A percentile compares a stretch with the other conserved stretches of the same genome.
phyloP scores from a whole-genome alignment of 192 early-diverging fungal genomes.

The Pilaira anomala region DNA sequence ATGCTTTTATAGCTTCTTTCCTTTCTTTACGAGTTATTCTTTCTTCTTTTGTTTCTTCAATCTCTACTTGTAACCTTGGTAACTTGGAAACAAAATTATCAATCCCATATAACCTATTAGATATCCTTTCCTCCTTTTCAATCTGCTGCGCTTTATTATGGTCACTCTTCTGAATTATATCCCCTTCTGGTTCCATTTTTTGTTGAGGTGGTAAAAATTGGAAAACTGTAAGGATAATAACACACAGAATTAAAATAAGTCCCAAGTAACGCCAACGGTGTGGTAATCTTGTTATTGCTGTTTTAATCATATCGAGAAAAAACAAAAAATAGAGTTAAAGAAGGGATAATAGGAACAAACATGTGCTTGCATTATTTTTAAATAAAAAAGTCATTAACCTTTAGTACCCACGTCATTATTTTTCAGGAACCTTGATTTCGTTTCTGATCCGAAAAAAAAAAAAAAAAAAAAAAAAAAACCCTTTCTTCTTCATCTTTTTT shows the following conservation, averaged over 20 bases:
- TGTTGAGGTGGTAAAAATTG: not conserved
- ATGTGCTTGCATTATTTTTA: too few species aligned
- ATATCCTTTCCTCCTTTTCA: too few species aligned
- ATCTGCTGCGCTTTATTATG: too few species aligned
- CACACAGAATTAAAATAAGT: not conserved
- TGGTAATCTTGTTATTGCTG: not conserved
- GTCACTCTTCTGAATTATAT: too few species aligned
- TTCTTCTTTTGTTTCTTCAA: constrained; percentile 2
- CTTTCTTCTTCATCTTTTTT: too few species aligned
- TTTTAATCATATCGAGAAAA: not conserved
- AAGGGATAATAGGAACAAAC: not conserved
- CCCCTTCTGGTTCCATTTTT: too few species aligned
- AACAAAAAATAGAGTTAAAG: not conserved
- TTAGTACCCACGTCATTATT: too few species aligned
- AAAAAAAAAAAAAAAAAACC: too few species aligned
- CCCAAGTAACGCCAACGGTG: not conserved
- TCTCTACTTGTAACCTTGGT: constrained; percentile 14
- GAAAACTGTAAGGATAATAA: not conserved
- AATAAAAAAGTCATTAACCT: too few species aligned
- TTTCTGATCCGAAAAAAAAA: too few species aligned
- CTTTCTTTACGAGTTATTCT: constrained; percentile 17
- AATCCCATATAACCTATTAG: constrained; percentile 3
- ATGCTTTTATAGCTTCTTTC: constrained; percentile 48
- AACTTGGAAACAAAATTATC: constrained; percentile 10
- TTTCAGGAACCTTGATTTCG: too few species aligned